These are phyloP conservation scores for Polygonum maritimum DNA, from an alignment of 148 eudicot species.

Conservation along the genomic window DNA sequence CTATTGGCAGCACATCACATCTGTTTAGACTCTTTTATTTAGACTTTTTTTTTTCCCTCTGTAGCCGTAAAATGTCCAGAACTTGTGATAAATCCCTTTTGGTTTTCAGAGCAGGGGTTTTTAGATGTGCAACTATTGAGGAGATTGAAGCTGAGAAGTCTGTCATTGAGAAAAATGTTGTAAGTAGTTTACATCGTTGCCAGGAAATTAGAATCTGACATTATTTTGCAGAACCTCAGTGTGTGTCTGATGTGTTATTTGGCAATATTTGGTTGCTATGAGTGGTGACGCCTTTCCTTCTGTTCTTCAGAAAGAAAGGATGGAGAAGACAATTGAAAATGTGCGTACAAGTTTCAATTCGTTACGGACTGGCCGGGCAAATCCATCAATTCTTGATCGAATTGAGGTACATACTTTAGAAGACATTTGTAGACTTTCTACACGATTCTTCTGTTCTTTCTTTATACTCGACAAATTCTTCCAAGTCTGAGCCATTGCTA, in stretches of 20 bases:
- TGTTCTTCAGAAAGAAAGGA: conserved; percentile 65
- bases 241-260: neutral
- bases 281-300: neutral
- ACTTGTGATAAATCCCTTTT: conserved; percentile 11
- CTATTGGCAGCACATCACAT: neutral
- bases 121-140: conserved; percentile 78
- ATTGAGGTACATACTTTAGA: conserved; percentile 42
- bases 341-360: conserved; percentile 64
- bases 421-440: neutral
- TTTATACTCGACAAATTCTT: neutral
- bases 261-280: neutral
- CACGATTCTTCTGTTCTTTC: neutral
- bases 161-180: conserved; percentile 59
- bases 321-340: conserved; percentile 91
- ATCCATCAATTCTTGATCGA: conserved; percentile 80
- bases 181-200: conserved; percentile 25
- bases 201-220: neutral
- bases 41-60: neutral
- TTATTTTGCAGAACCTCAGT: neutral
- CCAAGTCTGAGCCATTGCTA: neutral
- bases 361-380: conserved; percentile 79
- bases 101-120: conserved; percentile 45
- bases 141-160: conserved; percentile 90
- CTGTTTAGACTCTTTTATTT: neutral
- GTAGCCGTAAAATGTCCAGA: neutral